A percentile compares a stretch with the other conserved stretches of the same genome.
Evolutionary conservation across 768 basidiomycete genomes (phyloP).

Genomic region (Termitomyces sp.): DNA sequence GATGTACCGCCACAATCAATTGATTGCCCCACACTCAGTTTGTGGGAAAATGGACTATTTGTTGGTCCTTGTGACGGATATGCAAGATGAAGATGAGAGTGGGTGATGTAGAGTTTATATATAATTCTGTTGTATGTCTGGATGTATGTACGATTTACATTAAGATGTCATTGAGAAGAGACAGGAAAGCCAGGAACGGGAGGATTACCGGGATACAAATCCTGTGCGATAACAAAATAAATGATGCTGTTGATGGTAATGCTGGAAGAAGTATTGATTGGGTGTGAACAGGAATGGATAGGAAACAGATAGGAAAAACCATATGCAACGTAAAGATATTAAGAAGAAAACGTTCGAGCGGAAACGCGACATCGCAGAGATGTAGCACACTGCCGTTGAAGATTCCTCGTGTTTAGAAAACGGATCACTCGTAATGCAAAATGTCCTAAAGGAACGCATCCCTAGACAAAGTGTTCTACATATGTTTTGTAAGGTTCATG

Average conservation of each 20-base stretch:
- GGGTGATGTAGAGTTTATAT: background rate
- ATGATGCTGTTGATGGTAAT: conserved; percentile 6
- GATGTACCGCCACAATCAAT: background rate
- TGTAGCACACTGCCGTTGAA: background rate
- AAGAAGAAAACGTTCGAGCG: conserved; percentile 4
- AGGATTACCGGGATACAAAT: background rate
- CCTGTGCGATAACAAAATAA: background rate
- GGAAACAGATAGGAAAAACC: background rate
- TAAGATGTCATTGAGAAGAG: background rate
- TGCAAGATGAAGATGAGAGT: background rate
- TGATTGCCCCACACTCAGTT: background rate
- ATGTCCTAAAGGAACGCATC: conserved; percentile 45
- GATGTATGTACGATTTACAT: conserved; percentile 9
- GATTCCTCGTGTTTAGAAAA: background rate
- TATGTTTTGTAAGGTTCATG: conserved; percentile 19
- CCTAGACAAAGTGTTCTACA: conserved; percentile 42
- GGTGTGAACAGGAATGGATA: background rate
- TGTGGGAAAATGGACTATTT: background rate
- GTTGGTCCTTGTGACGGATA: background rate
- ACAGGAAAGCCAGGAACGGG: background rate
- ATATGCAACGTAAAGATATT: background rate
- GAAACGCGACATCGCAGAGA: background rate
- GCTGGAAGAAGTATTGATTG: background rate
- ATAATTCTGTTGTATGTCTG: background rate
- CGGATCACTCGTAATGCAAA: background rate